Percentiles rank a stretch among this genome's conserved stretches.
phyloP scores from a whole-genome alignment of 1,139 yeast species.

The Hemisphaericaspora xylofermentans region DNA sequence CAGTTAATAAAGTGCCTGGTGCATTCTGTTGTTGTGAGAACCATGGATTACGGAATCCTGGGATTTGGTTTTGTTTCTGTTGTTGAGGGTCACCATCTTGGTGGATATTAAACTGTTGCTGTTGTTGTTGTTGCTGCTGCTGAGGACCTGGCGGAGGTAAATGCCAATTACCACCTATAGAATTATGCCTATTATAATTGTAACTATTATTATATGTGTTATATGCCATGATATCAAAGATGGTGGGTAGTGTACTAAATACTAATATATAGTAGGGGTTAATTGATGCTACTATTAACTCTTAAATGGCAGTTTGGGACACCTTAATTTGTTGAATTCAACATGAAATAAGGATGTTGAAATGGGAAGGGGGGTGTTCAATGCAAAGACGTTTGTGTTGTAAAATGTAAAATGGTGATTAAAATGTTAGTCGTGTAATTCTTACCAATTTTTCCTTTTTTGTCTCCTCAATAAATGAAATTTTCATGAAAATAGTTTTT shows the following conservation, averaged over 20 bases:
- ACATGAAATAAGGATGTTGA: background rate
- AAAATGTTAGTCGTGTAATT: too few species aligned
- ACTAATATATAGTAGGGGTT: too few species aligned
- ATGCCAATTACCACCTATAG: conserved; percentile 4
- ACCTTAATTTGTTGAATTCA: too few species aligned
- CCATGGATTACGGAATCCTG: conserved; percentile 50
- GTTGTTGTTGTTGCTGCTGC: conserved; percentile 16
- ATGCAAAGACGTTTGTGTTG: too few species aligned
- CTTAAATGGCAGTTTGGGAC: too few species aligned
- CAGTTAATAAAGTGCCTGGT: conserved; percentile 6
- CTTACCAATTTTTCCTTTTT: too few species aligned
- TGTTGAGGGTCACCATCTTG: conserved; percentile 15
- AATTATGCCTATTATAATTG: conserved; percentile 13
- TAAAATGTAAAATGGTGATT: too few species aligned
- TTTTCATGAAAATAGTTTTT: too few species aligned
- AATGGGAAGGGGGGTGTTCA: background rate
- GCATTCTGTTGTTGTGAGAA: conserved; percentile 23
- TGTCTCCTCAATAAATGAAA: too few species aligned
- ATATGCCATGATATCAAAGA: conserved; percentile 33
- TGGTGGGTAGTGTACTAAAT: background rate
- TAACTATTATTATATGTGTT: conserved; percentile 15
- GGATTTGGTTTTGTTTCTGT: conserved; percentile 14
- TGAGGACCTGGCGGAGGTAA: conserved; percentile 8
- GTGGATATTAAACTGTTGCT: conserved; percentile 12
- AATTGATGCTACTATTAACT: too few species aligned